phyloP scores from a whole-genome alignment of 2,329 filamentous ascomycete species.

The Geosmithia morbida region DNA sequence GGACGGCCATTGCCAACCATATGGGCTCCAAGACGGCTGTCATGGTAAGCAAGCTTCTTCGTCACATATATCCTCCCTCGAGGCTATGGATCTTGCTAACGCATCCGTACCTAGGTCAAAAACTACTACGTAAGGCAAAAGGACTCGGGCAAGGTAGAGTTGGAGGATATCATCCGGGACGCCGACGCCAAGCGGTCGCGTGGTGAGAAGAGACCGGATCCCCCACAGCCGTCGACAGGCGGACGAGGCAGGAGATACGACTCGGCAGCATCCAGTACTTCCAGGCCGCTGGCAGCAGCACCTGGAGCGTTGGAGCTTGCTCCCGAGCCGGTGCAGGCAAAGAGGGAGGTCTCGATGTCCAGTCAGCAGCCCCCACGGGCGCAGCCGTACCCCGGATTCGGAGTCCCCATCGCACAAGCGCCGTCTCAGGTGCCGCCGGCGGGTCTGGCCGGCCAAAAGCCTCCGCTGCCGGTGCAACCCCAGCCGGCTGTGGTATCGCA shows the following conservation, averaged over 20 bases:
- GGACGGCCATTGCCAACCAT: slow-evolving; percentile 57
- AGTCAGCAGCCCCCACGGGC: slow-evolving; percentile 10
- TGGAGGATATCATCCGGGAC: slow-evolving; percentile 43
- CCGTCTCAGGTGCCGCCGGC: slow-evolving; percentile 10
- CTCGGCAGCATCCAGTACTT: slow-evolving; percentile 16
- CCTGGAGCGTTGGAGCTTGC: slow-evolving; percentile 23
- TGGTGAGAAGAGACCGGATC: slow-evolving; percentile 44
- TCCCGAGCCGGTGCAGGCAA: slow-evolving; percentile 28
- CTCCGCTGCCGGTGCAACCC: neutral
- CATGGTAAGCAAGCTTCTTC: slow-evolving; percentile 47
- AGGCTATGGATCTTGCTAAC: slow-evolving; percentile 1
- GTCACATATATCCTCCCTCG: neutral
- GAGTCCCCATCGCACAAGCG: slow-evolving; percentile 30
- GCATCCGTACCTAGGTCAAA: slow-evolving; percentile 35
- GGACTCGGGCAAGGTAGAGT: slow-evolving; percentile 42
- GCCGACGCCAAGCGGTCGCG: slow-evolving; percentile 40
- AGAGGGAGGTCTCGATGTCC: slow-evolving; percentile 23
- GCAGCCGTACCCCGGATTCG: slow-evolving; percentile 26
- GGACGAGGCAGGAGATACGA: slow-evolving; percentile 36
- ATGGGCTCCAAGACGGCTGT: slow-evolving; percentile 76
- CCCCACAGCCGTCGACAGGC: slow-evolving; percentile 36
- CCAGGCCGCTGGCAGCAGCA: slow-evolving; percentile 31
- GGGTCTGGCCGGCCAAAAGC: neutral
- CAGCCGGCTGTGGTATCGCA: slow-evolving; percentile 13
- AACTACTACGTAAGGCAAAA: slow-evolving; percentile 54